Base-by-base conservation (phyloP, 2,329 filamentous ascomycete genomes). In the Xylaria arbuscula region DNA sequence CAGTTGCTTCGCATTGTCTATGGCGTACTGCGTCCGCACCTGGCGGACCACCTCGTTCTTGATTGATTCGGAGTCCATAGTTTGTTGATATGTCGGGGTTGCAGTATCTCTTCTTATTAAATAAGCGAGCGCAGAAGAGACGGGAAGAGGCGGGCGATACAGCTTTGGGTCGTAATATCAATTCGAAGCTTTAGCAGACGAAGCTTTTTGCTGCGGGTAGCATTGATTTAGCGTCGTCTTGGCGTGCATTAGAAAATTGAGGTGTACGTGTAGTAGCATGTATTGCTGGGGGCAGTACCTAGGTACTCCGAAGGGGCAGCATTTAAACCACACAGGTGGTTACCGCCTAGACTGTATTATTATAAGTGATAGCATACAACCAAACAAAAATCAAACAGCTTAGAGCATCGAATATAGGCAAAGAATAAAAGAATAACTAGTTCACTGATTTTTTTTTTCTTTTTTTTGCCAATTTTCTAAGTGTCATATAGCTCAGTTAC, bases 1-100 rank as follows among this genome's bases (percentile, higher is more conserved):
- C 75, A 94, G 83, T 72, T 86, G 84, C 71, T 88, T 87, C 54
- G 90, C 91, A 75, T 94, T 94, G 75, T 83, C 85, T 73, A 92
- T 83, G 79, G 89, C 89, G 70, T 88, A 84, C 80, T 92, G 88
- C 71, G 86, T 80, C 78, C 87, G 86, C 72, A 92, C 83, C 79
- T 91, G 88, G 80, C 87, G 85, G 78, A 91, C 87, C 67, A 93
- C 86, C 78, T 83, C 85, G 81, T 86, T 82, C 83, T 89, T 90
- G 78, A 87, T 81, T 63, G 81, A 78, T 72, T 83, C 84, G 78
- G 87, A 89, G 70, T 89, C 86, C 88, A 89, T 90, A 66, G 73
- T 78, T 78, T 72, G 36, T 13, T 13, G 45, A 34, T 1, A 40
- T 42, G n/a, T 11, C 74, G 71, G 69, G 72, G 61, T 68, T 64